Conservation (phyloP, 2,329 filamentous ascomycete genomes). For the Thyridium curvatum region DNA sequence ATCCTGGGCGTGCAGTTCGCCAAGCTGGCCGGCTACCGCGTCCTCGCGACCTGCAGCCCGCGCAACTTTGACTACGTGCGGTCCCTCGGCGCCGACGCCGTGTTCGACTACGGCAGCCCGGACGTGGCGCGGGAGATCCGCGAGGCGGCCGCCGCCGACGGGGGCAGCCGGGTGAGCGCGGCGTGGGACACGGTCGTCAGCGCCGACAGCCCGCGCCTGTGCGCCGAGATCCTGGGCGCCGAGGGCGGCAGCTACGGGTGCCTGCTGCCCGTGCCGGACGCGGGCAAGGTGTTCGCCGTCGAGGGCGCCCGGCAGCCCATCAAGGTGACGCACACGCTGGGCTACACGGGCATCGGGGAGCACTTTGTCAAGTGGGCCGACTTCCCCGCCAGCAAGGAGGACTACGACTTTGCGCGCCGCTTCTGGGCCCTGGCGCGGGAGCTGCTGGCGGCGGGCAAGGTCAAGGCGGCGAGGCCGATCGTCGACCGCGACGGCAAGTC, state of each 20-base stretch:
- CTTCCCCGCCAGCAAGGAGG: constrained; percentile 9
- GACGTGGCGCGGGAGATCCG: constrained; percentile 13
- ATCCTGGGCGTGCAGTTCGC: constrained; percentile 42
- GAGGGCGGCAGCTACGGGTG: constrained; percentile 4
- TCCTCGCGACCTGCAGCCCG: constrained; percentile 31
- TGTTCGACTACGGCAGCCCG: constrained; percentile 36
- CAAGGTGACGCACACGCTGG: constrained; percentile 13
- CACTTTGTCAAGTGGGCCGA: constrained; percentile 11
- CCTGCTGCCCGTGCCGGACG: constrained; percentile 5
- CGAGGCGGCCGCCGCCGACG: constrained; percentile 7
- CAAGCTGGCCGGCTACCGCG: constrained; percentile 30
- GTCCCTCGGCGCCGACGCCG: constrained; percentile 35
- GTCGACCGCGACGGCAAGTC: constrained; percentile 16
- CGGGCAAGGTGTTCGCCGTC: neutral
- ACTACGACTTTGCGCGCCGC: constrained; percentile 23
- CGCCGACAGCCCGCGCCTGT: constrained; percentile 18
- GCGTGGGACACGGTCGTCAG: constrained; percentile 29
- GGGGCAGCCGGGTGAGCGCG: constrained; percentile 12
- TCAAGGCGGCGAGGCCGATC: constrained; percentile 23
- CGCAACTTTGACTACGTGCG: constrained; percentile 30
- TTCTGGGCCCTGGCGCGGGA: constrained; percentile 24
- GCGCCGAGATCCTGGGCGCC: constrained; percentile 14
- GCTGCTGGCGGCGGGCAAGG: constrained; percentile 23
- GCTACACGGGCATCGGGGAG: constrained; percentile 25
- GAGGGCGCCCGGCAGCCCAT: no score